Base-by-base conservation (phyloP, 1,284 basidiomycete species). In the Ustilago nuda region DNA sequence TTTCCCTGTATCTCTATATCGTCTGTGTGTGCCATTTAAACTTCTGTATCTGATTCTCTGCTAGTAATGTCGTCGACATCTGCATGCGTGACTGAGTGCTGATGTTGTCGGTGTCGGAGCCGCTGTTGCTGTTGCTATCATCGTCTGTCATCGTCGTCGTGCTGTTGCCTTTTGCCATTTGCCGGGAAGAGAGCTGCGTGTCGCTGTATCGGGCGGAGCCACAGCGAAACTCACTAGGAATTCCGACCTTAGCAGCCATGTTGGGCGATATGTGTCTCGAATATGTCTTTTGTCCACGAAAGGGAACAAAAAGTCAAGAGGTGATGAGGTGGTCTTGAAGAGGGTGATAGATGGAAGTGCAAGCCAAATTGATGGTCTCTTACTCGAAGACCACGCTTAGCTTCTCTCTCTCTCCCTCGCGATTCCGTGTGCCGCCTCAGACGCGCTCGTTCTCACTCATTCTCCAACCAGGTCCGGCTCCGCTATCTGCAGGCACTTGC, bases 221-320 rank as follows among this genome's bases (percentile, higher is more conserved):
- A 58, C 50, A 59, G 61, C 52, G 66, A 67, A 60, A 83, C 81
- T 71, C 74, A 83, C 81, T 83, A 52, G 82, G 82, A 76, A 82
- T 72, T 71, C 80, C 82, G 61, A 79, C 79, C 75, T 77, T 76
- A 66, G 65, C 62, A 72, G 79, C 80, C 78, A 82, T 80, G 70
- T 68, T 83, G 78, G 61, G 62, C 63, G 61, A 70, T 71, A 46
- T 65, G 61, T 67, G 56, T 67, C 67, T 66, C 61, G 62, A 62
- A 13, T 63, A 58, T 56, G 63, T 66, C 61, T 76, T 71, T 76
- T 76, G 69, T 72, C 58, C 61, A 56, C 64, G 63, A 43, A 71
- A 68, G 64, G 65, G 62, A 63, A 58, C 53, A 64, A 72, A 72
- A 72, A 59, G 66, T 61, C 56, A 66, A 64, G 58, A 59, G 52